Evolutionary conservation across 305 asterid species (phyloP).

Genomic region (Ilex paraguariensis): DNA sequence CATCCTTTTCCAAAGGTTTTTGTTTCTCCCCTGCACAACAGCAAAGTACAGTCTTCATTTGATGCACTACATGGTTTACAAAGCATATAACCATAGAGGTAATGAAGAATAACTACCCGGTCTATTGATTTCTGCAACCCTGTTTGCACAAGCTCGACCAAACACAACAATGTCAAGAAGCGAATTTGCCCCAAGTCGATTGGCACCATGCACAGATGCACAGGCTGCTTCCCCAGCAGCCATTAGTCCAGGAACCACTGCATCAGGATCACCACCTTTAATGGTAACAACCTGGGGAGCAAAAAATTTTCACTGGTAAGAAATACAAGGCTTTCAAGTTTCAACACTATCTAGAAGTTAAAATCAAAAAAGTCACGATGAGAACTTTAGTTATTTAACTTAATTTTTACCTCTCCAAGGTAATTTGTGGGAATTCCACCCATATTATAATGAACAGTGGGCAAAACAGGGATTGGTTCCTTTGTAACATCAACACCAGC

Average conservation of each 20-base stretch:
- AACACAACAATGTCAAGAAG: constrained; percentile 98
- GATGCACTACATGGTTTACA: constrained; percentile 3
- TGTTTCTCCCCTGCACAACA: constrained; percentile 65
- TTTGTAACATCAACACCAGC: constrained; percentile 99
- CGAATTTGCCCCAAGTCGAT: constrained; percentile 98
- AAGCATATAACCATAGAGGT: neutral
- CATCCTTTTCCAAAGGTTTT: constrained; percentile 75
- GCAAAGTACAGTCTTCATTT: constrained; percentile 21
- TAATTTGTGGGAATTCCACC: constrained; percentile 98
- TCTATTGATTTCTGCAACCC: constrained; percentile 84
- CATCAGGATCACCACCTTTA: constrained; percentile 74
- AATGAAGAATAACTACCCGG: constrained; percentile 48
- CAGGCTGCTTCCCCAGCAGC: constrained; percentile 99
- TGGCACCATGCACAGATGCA: constrained; percentile 99
- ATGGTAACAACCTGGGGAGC: constrained; percentile 68
- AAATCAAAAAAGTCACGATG: too few species aligned
- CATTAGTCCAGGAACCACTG: constrained; percentile 77
- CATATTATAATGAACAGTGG: constrained; percentile 98
- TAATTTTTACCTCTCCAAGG: constrained; percentile 78
- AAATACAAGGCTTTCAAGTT: constrained; percentile 1
- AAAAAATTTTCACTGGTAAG: constrained; percentile 13
- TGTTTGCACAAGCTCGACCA: constrained; percentile 98
- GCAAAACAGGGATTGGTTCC: constrained; percentile 98
- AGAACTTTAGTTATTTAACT: neutral
- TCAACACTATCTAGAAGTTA: too few species aligned